These are phyloP conservation scores for Penicillium concentricum DNA, from an alignment of 2,329 filamentous ascomycete species.

Conservation along the genomic window DNA sequence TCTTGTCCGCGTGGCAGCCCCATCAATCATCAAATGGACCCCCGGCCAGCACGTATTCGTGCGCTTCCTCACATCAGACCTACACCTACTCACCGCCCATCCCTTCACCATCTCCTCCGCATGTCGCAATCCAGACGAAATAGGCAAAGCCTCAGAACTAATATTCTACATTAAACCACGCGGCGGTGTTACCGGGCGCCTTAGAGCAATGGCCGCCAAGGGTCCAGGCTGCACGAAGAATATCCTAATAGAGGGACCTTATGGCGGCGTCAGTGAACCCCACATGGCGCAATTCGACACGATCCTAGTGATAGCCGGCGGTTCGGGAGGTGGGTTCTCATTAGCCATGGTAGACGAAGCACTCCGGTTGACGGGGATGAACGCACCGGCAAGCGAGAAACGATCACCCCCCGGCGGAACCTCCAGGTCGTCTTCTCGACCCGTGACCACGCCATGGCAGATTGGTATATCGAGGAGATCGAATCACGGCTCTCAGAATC, in stretches of 20 bases:
- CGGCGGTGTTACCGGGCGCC: conserved; percentile 49
- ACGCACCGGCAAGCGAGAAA: neutral
- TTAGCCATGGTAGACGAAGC: conserved; percentile 52
- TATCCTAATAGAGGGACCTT: conserved; percentile 58
- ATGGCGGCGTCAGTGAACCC: conserved; percentile 50
- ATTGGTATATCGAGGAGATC: conserved; percentile 26
- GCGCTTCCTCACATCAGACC: conserved; percentile 46
- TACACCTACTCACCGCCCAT: conserved; percentile 48
- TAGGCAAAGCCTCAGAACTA: conserved; percentile 37
- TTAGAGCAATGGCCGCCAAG: conserved; percentile 41
- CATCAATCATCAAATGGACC: conserved; percentile 47
- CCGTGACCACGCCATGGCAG: conserved; percentile 19
- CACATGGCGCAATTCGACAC: conserved; percentile 43
- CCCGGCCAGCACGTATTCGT: conserved; percentile 57
- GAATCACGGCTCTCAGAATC: conserved; percentile 21
- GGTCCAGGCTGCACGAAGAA: conserved; percentile 41
- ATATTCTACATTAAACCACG: conserved; percentile 55
- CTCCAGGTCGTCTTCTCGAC: conserved; percentile 26
- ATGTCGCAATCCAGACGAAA: conserved; percentile 27
- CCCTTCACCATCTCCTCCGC: conserved; percentile 57
- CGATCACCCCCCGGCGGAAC: conserved; percentile 2
- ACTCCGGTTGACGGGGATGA: conserved; percentile 17
- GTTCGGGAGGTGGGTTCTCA: conserved; percentile 56
- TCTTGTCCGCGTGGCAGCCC: conserved; percentile 45
- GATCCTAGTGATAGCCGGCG: conserved; percentile 54